Conservation (phyloP, 1,284 basidiomycete species). For the Apiotrichum domesticum region DNA sequence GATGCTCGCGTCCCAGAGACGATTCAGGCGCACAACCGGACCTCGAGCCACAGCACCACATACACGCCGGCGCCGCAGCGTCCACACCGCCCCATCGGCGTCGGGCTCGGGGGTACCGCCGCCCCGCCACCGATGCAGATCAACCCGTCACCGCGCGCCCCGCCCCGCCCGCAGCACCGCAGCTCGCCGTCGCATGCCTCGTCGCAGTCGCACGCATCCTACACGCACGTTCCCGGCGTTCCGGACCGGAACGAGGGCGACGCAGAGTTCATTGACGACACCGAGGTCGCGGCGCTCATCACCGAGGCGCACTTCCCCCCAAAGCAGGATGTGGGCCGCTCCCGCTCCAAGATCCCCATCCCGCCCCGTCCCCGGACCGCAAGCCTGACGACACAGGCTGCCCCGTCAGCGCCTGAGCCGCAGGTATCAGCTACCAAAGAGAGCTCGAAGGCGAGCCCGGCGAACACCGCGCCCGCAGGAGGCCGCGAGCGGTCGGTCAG, state of each 20-base stretch:
- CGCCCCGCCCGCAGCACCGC: background rate
- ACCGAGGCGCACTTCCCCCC: background rate
- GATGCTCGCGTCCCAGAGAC: too few species aligned
- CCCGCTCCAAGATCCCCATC: background rate
- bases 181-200: too few species aligned
- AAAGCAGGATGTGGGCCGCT: background rate
- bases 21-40: too few species aligned
- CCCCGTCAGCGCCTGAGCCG: too few species aligned
- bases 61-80: background rate
- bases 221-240: too few species aligned
- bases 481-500: background rate
- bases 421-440: too few species aligned
- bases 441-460: too few species aligned
- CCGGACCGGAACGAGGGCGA: background rate
- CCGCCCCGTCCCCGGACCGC: too few species aligned
- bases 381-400: too few species aligned
- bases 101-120: background rate
- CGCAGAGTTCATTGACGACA: conserved; percentile 1
- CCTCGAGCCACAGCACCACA: background rate
- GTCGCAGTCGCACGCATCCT: too few species aligned
- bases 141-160: background rate
- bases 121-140: background rate
- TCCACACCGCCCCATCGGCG: background rate
- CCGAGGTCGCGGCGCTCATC: conserved; percentile 2
- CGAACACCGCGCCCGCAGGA: too few species aligned